A percentile compares a stretch with the other conserved stretches of the same genome.
Evolutionary conservation across 306 rosid genomes (phyloP).

Genomic region (Quercus cerris): DNA sequence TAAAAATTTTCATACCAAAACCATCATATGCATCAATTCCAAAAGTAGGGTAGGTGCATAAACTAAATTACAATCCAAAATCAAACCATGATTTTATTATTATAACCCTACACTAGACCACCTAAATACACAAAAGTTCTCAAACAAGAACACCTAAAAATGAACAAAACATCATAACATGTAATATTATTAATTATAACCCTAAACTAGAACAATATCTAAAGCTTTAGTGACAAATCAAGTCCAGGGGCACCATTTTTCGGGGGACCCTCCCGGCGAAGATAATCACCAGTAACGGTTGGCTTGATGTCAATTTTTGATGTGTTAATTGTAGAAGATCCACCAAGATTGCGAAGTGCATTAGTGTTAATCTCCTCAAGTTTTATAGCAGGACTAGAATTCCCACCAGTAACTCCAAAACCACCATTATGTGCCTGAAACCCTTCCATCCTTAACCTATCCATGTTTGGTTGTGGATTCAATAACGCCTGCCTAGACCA

Average conservation of each 20-base stretch:
- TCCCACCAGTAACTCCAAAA: not conserved
- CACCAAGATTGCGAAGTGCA: not conserved
- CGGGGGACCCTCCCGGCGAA: not conserved
- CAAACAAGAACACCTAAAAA: too few relatives aligned
- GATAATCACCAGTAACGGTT: not conserved
- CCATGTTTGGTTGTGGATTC: conserved; percentile 6
- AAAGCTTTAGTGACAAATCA: conserved; percentile 58
- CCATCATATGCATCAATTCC: too few relatives aligned
- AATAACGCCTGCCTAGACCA: conserved; percentile 11
- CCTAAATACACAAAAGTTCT: too few relatives aligned
- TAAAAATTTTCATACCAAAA: too few relatives aligned
- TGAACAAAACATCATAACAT: too few relatives aligned
- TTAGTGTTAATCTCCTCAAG: not conserved
- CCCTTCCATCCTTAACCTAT: conserved; percentile 21
- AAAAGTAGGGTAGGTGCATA: too few relatives aligned
- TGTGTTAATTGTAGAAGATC: not conserved
- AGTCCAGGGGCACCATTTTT: conserved; percentile 20
- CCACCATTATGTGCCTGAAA: conserved; percentile 10
- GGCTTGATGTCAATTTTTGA: conserved; percentile 3
- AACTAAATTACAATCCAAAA: too few relatives aligned
- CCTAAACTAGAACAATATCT: not conserved
- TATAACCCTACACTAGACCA: too few relatives aligned
- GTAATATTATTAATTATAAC: too few relatives aligned
- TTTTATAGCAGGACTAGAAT: not conserved
- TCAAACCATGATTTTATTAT: too few relatives aligned